Conservation (phyloP, 2,329 filamentous ascomycete genomes). For the Penicillium sp. region DNA sequence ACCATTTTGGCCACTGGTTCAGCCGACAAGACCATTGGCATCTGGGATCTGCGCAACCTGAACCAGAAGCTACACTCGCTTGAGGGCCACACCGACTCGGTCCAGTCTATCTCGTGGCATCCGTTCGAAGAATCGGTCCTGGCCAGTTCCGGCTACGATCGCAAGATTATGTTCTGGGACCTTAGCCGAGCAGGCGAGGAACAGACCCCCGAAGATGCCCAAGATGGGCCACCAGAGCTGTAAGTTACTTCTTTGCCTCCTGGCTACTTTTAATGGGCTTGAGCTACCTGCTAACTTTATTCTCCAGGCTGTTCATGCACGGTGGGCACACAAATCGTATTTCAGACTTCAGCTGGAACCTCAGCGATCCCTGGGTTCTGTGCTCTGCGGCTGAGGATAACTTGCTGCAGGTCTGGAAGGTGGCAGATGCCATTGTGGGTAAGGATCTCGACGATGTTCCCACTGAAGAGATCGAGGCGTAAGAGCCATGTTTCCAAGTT, state of each 20-base stretch:
- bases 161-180: conserved; percentile 96
- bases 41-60: conserved; percentile 93
- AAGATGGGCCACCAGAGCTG: conserved; percentile 94
- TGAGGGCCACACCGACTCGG: conserved; percentile 83
- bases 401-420: conserved; percentile 91
- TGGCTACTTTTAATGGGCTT: neutral
- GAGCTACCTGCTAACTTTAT: conserved; percentile 8
- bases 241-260: conserved; percentile 50
- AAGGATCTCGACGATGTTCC: conserved; percentile 74
- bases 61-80: conserved; percentile 87
- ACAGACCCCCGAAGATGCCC: conserved; percentile 89
- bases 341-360: conserved; percentile 97
- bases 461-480: conserved; percentile 71
- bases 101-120: conserved; percentile 93
- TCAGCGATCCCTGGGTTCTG: conserved; percentile 94
- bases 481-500: conserved; percentile 18
- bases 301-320: conserved; percentile 85
- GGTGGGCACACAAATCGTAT: conserved; percentile 97
- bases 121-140: conserved; percentile 85
- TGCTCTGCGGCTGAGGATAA: conserved; percentile 97
- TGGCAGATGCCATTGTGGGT: conserved; percentile 77
- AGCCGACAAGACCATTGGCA: conserved; percentile 88
- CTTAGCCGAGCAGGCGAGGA: conserved; percentile 88
- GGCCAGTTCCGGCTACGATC: conserved; percentile 88
- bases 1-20: conserved; percentile 89